Percentiles rank a stretch among this genome's conserved stretches.
Evolutionary conservation across 306 rosid genomes (phyloP).

Genomic region (Cucurbita pepo): DNA sequence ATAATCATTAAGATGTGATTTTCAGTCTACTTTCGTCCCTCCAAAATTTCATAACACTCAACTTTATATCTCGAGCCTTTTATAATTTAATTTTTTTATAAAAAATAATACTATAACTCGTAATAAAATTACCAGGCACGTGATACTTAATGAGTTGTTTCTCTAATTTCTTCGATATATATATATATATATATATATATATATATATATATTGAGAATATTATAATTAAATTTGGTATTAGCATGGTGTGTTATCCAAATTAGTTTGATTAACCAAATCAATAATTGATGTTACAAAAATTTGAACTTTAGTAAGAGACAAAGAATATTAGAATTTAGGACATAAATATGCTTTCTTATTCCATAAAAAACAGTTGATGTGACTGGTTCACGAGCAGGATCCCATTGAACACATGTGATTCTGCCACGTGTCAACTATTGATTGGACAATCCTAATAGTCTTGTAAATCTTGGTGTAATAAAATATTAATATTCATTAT

Average conservation of each 20-base stretch:
- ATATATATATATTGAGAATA: no score
- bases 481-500: no score
- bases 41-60: rapidly evolving
- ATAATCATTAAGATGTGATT: neutral
- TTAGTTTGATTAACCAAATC: neutral
- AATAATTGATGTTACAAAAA: neutral
- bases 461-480: no score
- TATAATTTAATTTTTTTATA: neutral
- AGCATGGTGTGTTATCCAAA: neutral
- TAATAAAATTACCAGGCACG: neutral
- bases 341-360: neutral
- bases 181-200: no score
- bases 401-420: neutral
- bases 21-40: neutral
- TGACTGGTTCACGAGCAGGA: neutral
- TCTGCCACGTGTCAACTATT: neutral
- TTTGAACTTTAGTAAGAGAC: neutral
- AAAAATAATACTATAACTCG: neutral
- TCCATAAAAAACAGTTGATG: neutral
- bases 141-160: neutral
- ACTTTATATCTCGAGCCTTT: neutral
- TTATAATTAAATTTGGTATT: neutral
- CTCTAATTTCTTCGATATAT: neutral
- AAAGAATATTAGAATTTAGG: neutral
- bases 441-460: neutral